Evolutionary conservation across 495 filamentous ascomycete genomes (phyloP).

Genomic region (Barbatosphaeria neglecta): DNA sequence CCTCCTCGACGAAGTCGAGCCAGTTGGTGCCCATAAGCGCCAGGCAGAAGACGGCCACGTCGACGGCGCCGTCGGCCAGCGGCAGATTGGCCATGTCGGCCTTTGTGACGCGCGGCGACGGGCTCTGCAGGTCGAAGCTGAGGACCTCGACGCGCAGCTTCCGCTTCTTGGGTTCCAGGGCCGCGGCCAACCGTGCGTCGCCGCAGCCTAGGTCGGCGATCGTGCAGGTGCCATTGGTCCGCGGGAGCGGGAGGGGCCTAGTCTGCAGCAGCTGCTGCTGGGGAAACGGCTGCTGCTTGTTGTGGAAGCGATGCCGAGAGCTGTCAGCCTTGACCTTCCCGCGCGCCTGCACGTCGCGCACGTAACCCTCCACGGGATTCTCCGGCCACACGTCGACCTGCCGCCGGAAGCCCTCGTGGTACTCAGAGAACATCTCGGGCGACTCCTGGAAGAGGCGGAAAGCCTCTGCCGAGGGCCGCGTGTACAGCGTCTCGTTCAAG

Average conservation of each 20-base stretch:
- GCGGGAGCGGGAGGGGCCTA: slow-evolving; percentile 19
- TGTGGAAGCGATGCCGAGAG: slow-evolving; percentile 9
- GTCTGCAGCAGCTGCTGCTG: slow-evolving; percentile 10
- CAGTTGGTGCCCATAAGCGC: slow-evolving; percentile 99
- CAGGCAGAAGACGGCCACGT: slow-evolving; percentile 86
- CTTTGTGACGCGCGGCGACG: slow-evolving; percentile 59
- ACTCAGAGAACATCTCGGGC: slow-evolving; percentile 86
- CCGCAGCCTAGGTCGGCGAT: slow-evolving; percentile 60
- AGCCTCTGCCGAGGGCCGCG: slow-evolving; percentile 68
- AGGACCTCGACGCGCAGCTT: slow-evolving; percentile 28
- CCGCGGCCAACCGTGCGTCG: slow-evolving; percentile 56
- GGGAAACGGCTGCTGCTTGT: slow-evolving; percentile 11
- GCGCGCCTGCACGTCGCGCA: slow-evolving; percentile 51
- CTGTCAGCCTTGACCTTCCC: slow-evolving; percentile 17
- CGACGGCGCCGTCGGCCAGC: slow-evolving; percentile 54
- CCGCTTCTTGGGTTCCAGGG: slow-evolving; percentile 46
- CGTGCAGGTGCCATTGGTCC: slow-evolving; percentile 50
- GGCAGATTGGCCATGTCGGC: slow-evolving; percentile 83
- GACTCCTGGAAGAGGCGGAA: slow-evolving; percentile 65
- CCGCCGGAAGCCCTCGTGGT: slow-evolving; percentile 86
- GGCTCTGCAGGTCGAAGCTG: slow-evolving; percentile 45
- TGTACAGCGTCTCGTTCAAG: slow-evolving; percentile 93
- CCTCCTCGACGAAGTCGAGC: slow-evolving; percentile 89
- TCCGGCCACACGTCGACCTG: slow-evolving; percentile 93
- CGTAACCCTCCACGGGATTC: slow-evolving; percentile 82